phyloP scores from a whole-genome alignment of 1,284 basidiomycete species.

The Puccinia novopanici region DNA sequence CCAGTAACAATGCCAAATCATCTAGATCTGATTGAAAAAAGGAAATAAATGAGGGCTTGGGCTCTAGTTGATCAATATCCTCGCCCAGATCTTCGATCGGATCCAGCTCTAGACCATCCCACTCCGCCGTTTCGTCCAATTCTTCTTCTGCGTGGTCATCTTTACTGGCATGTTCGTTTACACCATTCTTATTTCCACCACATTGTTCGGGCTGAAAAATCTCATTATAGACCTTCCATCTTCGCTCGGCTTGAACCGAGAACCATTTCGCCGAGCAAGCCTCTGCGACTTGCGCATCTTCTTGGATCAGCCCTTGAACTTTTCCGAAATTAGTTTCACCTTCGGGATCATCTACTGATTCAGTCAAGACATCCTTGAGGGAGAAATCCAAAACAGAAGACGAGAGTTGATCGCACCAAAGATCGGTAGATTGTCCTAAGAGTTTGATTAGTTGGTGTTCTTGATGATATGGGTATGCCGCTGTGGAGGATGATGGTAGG shows the following conservation, averaged over 20 bases:
- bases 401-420: conserved; percentile 28
- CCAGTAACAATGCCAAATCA: conserved; percentile 34
- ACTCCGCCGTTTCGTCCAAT: conserved; percentile 12
- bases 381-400: not conserved
- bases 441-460: not conserved
- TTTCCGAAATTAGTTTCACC: not conserved
- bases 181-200: not conserved
- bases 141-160: not conserved
- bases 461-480: not conserved
- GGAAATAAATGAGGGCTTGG: conserved; percentile 21
- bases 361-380: not conserved
- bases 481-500: not conserved
- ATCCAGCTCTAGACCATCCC: conserved; percentile 42
- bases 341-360: not conserved
- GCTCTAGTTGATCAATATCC: not conserved
- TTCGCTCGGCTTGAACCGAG: conserved; percentile 2
- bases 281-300: conserved; percentile 13
- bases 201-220: conserved; percentile 1
- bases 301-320: not conserved
- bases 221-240: conserved; percentile 28
- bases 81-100: not conserved
- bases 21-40: conserved; percentile 25
- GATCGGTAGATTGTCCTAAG: conserved; percentile 10
- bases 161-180: not conserved
- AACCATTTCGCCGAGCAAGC: conserved; percentile 41